Conservation (phyloP, 1,284 basidiomycete genomes). For the Irpex sp. region DNA sequence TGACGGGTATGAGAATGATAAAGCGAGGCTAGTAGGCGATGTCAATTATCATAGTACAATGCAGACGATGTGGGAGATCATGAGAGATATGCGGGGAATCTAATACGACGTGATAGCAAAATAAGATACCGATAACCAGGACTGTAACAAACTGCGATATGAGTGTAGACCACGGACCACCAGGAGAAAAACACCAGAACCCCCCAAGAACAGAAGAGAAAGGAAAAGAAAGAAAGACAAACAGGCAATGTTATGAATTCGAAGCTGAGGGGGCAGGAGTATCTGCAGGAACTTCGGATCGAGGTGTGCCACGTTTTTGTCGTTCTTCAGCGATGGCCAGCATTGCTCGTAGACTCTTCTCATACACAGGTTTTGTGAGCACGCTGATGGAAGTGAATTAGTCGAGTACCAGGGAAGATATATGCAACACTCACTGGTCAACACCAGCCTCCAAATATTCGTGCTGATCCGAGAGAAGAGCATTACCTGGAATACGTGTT, state of each 20-base stretch:
- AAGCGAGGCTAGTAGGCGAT: not conserved
- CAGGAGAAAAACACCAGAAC: not conserved
- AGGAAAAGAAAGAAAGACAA: not conserved
- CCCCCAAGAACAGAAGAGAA: not conserved
- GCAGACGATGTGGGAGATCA: not conserved
- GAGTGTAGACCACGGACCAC: not conserved
- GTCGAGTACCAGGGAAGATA: not conserved
- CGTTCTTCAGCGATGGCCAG: constrained; percentile 31
- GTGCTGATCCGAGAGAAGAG: constrained; percentile 62
- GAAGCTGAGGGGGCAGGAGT: not conserved
- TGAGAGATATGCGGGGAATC: not conserved
- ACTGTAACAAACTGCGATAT: not conserved
- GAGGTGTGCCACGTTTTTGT: constrained; percentile 16
- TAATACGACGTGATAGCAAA: not conserved
- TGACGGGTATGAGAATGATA: not conserved
- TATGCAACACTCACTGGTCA: constrained; percentile 54
- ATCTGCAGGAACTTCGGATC: not conserved
- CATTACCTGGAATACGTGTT: constrained; percentile 45
- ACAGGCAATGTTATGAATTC: not conserved
- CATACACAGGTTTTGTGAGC: constrained; percentile 34
- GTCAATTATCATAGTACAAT: not conserved
- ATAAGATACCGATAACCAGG: not conserved
- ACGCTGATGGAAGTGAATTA: constrained; percentile 24
- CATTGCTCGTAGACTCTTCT: constrained; percentile 32
- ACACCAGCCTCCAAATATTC: constrained; percentile 78